phyloP scores from a whole-genome alignment of 495 filamentous ascomycete species.

The Podospora australis region DNA sequence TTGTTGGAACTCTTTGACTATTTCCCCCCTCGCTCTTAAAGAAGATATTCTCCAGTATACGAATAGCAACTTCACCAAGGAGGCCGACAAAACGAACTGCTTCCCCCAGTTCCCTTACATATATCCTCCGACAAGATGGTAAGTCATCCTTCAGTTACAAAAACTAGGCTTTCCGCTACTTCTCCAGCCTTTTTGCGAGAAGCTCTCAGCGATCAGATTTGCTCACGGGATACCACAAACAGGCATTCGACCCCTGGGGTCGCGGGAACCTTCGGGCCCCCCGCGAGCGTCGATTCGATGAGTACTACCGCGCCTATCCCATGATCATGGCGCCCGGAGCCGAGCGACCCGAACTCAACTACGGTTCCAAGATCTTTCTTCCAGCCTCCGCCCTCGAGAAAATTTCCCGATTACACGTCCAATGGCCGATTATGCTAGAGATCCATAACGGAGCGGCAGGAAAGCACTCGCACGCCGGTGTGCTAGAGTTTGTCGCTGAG shows the following conservation, averaged over 20 bases:
- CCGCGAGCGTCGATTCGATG: slow-evolving; percentile 69
- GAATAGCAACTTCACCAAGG: too few relatives aligned
- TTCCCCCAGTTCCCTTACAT: too few relatives aligned
- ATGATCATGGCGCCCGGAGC: slow-evolving; percentile 89
- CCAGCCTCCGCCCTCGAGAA: slow-evolving; percentile 94
- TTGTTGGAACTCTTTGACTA: too few relatives aligned
- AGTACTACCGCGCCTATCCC: slow-evolving; percentile 95
- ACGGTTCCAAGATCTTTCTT: slow-evolving; percentile 94
- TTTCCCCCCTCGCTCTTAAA: too few relatives aligned
- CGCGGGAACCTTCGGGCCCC: slow-evolving; percentile 36
- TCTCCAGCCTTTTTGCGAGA: too few relatives aligned
- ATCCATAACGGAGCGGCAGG: slow-evolving; percentile 78
- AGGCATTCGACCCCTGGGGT: slow-evolving; percentile 28
- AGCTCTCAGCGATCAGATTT: too few relatives aligned
- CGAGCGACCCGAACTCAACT: slow-evolving; percentile 84
- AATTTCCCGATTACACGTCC: slow-evolving; percentile 90
- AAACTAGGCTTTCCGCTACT: too few relatives aligned
- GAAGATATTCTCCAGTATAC: too few relatives aligned
- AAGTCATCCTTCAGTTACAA: too few relatives aligned
- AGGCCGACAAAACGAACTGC: too few relatives aligned
- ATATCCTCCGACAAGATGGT: too few relatives aligned
- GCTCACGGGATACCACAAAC: too few relatives aligned
- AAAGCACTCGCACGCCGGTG: slow-evolving; percentile 81
- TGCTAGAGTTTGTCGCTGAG: slow-evolving; percentile 94
- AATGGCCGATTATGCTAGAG: slow-evolving; percentile 96